Evolutionary conservation across 352 stramenopile species (phyloP).

Genomic region (Phytopythium oedochilum): DNA sequence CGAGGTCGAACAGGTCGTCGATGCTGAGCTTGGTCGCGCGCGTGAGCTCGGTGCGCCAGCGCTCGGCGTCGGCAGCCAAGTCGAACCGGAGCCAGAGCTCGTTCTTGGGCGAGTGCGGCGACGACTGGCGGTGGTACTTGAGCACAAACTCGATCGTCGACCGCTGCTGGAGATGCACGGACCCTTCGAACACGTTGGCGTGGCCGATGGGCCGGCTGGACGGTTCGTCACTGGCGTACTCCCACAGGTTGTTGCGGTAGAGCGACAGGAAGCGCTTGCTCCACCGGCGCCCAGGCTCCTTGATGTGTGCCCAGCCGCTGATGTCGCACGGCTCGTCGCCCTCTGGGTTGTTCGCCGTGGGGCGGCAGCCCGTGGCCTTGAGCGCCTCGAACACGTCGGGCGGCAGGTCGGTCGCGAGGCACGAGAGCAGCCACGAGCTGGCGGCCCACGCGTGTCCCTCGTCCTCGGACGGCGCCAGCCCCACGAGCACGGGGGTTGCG

Average conservation of each 20-base stretch:
- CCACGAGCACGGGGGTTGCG: slow-evolving; percentile 31
- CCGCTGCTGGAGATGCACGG: slow-evolving; percentile 42
- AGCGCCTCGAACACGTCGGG: slow-evolving; percentile 47
- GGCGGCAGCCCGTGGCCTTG: slow-evolving; percentile 10
- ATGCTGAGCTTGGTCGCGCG: slow-evolving; percentile 38
- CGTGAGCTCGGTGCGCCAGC: slow-evolving; percentile 36
- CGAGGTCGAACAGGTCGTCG: slow-evolving; percentile 67
- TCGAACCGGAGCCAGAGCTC: slow-evolving; percentile 69
- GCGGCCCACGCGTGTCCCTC: slow-evolving; percentile 42
- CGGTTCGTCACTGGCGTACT: slow-evolving; percentile 65
- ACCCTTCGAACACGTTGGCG: slow-evolving; percentile 71
- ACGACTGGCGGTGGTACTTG: slow-evolving; percentile 52
- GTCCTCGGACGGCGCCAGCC: slow-evolving; percentile 19
- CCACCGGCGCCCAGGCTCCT: slow-evolving; percentile 61
- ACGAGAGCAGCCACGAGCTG: slow-evolving; percentile 61
- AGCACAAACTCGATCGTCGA: slow-evolving; percentile 49
- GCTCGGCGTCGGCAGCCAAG: slow-evolving; percentile 27
- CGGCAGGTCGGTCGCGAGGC: slow-evolving; percentile 56
- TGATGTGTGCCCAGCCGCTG: slow-evolving; percentile 53
- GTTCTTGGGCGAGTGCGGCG: slow-evolving; percentile 34
- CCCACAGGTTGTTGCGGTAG: slow-evolving; percentile 70
- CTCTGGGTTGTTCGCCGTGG: slow-evolving; percentile 5
- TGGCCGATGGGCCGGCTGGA: slow-evolving; percentile 60
- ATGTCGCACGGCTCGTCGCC: slow-evolving; percentile 3
- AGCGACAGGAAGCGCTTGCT: slow-evolving; percentile 63